Evolutionary conservation across 257 asterid species (phyloP), one percentile per base, ranked within the genome.

Genomic region (Sherardia arvensis): DNA sequence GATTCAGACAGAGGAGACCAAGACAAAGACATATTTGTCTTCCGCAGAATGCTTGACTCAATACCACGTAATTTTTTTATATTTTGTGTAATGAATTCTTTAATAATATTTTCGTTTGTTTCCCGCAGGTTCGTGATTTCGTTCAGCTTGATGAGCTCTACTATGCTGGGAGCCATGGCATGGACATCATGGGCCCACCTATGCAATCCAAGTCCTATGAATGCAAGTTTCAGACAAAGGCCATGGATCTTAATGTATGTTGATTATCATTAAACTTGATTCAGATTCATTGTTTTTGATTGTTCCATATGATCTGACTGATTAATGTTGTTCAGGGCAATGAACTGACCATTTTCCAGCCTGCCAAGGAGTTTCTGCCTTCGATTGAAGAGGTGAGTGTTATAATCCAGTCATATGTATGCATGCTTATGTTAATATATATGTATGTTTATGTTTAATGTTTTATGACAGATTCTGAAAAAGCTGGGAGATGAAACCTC

Each of bases 161-260:
- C 69, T 91, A 91, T 27, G 97, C 97, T n/a, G 97, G 97, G 25
- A 87, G 96, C 81, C 97, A 91, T 71, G 97, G 97, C 5, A 82
- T 91, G 97, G 97, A 91, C 67, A 91, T 91, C 59, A 84, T 79
- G 84, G 95, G 93, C 27, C 97, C 97, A 26, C 76, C 76, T 0
- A 66, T 60, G 8, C 69, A 70, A 56, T 43, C 68, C 4, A 77
- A 61, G 27, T 80, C 85, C 29, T 82, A 85, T 61, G 82, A 77
- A 61, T 73, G 62, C 61, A 82, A 77, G 57, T 80, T 74, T 70
- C 87, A 76, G 66, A 82, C 72, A 12, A 78, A 74, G 62, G 53
- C 81, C 62, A 71, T 53, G 8, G 84, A 85, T 72, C 62, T 65
- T 15, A 76, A 77, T 75, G 92, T 77, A 65, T 23, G 68, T 18